Evolutionary conservation across 805 yeast species (phyloP).

Genomic region (Sporopachydermia quercuum): DNA sequence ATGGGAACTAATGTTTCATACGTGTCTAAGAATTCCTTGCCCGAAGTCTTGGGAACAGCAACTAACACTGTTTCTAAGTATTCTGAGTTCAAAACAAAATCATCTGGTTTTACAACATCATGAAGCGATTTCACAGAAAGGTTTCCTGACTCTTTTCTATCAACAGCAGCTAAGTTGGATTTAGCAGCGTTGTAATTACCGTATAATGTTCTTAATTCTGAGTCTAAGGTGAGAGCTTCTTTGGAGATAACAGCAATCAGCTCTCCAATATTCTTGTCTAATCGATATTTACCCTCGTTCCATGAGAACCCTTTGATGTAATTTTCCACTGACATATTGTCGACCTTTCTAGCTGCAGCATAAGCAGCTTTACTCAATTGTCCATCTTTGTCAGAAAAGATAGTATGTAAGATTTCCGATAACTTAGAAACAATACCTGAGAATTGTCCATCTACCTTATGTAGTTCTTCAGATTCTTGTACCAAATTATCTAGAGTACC

Average conservation of each 20-base stretch:
- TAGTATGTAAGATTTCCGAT: constrained; percentile 49
- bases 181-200: constrained; percentile 69
- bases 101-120: constrained; percentile 68
- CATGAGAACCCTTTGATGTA: constrained; percentile 69
- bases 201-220: constrained; percentile 68
- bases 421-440: constrained; percentile 55
- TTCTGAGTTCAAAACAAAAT: constrained; percentile 76
- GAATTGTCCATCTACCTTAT: constrained; percentile 70
- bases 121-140: constrained; percentile 82
- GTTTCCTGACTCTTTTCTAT: constrained; percentile 88
- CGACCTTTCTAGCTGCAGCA: constrained; percentile 6
- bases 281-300: constrained; percentile 77
- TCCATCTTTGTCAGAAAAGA: constrained; percentile 28
- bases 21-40: constrained; percentile 41
- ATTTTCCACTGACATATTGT: constrained; percentile 33
- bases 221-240: constrained; percentile 74
- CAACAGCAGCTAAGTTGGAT: constrained; percentile 73
- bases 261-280: constrained; percentile 70
- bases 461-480: constrained; percentile 78
- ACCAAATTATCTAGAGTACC: constrained; percentile 90
- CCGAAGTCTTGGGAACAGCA: constrained; percentile 65
- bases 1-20: constrained; percentile 70
- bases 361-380: constrained; percentile 1
- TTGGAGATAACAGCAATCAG: constrained; percentile 52
- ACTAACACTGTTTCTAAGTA: constrained; percentile 74